Conservation (phyloP, 148 eudicot species). For the Heliamphora exappendiculata region DNA sequence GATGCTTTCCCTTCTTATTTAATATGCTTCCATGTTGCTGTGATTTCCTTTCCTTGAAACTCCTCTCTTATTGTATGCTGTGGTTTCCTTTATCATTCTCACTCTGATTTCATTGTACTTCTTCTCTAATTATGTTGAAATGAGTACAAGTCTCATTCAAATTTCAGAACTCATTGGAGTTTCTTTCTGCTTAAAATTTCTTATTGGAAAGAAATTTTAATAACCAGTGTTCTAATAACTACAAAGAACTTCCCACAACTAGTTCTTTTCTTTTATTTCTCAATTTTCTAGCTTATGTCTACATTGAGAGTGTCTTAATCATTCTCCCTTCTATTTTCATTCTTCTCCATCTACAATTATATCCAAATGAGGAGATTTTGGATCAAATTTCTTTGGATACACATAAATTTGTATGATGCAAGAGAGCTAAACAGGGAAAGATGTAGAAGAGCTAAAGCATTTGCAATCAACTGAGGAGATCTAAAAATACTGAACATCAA, state of each 20-base stretch:
- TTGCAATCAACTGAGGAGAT: not conserved
- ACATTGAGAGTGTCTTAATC: not conserved
- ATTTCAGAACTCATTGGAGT: too few species aligned
- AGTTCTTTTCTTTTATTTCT: too few species aligned
- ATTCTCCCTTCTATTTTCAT: not conserved
- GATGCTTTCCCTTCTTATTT: not conserved
- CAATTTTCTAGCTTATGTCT: not conserved
- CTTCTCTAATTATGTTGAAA: too few species aligned
- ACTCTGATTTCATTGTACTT: too few species aligned
- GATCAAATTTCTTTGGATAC: not conserved
- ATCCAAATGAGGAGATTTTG: not conserved
- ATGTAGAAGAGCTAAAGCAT: not conserved
- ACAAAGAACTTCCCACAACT: too few species aligned
- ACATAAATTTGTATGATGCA: not conserved
- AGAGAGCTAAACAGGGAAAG: not conserved
- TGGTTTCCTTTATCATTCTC: too few species aligned
- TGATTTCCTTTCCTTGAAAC: not conserved
- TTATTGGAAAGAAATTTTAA: too few species aligned
- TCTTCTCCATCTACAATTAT: not conserved
- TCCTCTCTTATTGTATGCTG: not conserved
- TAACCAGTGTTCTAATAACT: too few species aligned
- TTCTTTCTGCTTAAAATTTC: too few species aligned
- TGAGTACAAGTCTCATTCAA: too few species aligned
- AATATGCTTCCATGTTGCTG: not conserved
- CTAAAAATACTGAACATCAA: not conserved